Evolutionary conservation across 2,329 filamentous ascomycete genomes (phyloP).

Genomic region (Fusarium miscanthi): DNA sequence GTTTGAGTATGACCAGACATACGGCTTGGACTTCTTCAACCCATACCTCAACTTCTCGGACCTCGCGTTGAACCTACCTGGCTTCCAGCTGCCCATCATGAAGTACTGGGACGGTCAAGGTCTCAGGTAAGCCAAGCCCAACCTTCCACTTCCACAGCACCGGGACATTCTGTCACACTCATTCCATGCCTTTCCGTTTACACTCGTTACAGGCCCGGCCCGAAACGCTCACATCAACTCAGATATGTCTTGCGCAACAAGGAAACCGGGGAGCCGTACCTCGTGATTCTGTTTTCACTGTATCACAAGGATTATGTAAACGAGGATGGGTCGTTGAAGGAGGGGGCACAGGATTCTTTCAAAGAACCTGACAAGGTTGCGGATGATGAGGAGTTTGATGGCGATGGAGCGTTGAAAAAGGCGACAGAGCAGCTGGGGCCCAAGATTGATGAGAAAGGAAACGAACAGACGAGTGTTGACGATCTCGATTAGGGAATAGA

Average conservation of each 20-base stretch:
- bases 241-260: constrained; percentile 93
- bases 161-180: not conserved
- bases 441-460: constrained; percentile 35
- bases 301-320: constrained; percentile 75
- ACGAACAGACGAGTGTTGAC: constrained; percentile 49
- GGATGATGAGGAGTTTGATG: constrained; percentile 46
- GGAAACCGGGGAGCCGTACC: constrained; percentile 76
- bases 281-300: constrained; percentile 84
- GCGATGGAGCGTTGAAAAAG: constrained; percentile 52
- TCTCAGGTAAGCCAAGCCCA: constrained; percentile 67
- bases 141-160: not conserved
- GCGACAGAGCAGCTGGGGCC: constrained; percentile 52
- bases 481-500: constrained; percentile 55
- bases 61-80: constrained; percentile 76
- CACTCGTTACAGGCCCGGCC: constrained; percentile 43
- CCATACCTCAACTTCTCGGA: constrained; percentile 87
- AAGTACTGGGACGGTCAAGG: constrained; percentile 85
- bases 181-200: constrained; percentile 37
- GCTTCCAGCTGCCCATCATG: constrained; percentile 78
- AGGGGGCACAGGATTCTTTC: constrained; percentile 48
- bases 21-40: constrained; percentile 82
- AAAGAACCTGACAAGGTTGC: constrained; percentile 11
- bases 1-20: constrained; percentile 65
- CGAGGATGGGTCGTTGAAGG: constrained; percentile 66
- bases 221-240: constrained; percentile 80